These are phyloP conservation scores for Sugiyamaella qingdaonensis DNA, from an alignment of 805 yeast species.

Conservation along the genomic window DNA sequence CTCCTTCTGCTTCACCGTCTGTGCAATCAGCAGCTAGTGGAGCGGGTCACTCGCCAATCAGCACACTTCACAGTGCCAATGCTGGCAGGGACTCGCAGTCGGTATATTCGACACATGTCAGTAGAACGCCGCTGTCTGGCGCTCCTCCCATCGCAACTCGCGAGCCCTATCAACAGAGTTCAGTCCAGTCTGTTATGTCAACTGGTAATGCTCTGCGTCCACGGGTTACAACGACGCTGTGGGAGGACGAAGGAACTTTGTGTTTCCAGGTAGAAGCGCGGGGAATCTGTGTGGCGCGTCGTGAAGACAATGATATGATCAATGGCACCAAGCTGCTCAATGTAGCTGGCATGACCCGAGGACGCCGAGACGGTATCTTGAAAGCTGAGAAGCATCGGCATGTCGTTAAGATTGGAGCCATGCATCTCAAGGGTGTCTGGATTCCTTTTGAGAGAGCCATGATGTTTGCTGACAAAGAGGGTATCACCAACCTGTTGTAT, in stretches of 20 bases:
- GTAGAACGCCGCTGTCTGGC: not conserved
- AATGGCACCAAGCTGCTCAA: constrained; percentile 80
- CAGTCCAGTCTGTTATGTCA: not conserved
- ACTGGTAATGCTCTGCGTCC: constrained; percentile 30
- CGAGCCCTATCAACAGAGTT: not conserved
- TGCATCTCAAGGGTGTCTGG: constrained; percentile 90
- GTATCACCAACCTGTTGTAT: constrained; percentile 60
- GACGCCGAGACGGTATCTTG: constrained; percentile 78
- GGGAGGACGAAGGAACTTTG: constrained; percentile 84
- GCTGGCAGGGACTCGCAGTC: too few species aligned
- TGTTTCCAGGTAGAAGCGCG: constrained; percentile 85
- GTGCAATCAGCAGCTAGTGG: too few species aligned
- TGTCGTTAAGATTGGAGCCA: constrained; percentile 80
- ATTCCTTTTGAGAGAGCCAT: constrained; percentile 80
- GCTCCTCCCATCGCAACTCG: not conserved
- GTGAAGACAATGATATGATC: constrained; percentile 82
- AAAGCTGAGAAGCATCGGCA: constrained; percentile 73
- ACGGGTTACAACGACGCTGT: constrained; percentile 75
- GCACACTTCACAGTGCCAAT: too few species aligned
- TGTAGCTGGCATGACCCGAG: constrained; percentile 84
- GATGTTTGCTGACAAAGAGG: constrained; percentile 76
- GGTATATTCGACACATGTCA: not conserved
- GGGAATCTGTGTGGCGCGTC: constrained; percentile 72
- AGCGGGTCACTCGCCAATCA: too few species aligned
- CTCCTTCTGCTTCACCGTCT: too few species aligned